Conservation (phyloP, 2,329 filamentous ascomycete species). For the Diaporthe destruens region DNA sequence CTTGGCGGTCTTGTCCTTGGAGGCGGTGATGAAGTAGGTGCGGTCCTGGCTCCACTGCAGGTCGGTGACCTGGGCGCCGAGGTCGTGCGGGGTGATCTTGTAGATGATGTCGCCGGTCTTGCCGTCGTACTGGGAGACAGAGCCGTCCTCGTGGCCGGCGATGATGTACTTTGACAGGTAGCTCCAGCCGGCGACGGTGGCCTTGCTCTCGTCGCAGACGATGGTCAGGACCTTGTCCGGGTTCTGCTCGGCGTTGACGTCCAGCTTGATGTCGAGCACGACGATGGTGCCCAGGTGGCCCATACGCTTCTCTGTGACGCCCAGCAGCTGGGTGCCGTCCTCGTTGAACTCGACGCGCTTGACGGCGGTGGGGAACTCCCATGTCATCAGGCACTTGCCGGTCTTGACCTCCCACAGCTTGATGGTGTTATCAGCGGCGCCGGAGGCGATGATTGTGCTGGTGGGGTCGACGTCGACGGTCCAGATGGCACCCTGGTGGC, state of each 20-base stretch:
- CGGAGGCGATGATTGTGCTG: slow-evolving; percentile 90
- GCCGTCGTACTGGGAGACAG: slow-evolving; percentile 88
- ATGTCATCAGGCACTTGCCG: slow-evolving; percentile 93
- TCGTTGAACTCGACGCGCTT: slow-evolving; percentile 98
- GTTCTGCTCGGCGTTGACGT: slow-evolving; percentile 84
- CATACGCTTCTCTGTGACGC: slow-evolving; percentile 98
- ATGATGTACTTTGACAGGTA: slow-evolving; percentile 97
- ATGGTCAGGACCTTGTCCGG: slow-evolving; percentile 88
- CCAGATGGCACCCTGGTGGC: slow-evolving; percentile 98
- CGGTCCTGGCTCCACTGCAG: slow-evolving; percentile 94
- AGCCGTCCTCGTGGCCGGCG: slow-evolving; percentile 96
- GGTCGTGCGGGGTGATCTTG: slow-evolving; percentile 88
- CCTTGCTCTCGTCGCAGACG: slow-evolving; percentile 95
- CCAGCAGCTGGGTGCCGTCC: slow-evolving; percentile 89
- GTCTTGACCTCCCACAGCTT: slow-evolving; percentile 96
- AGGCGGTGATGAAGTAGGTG: slow-evolving; percentile 98
- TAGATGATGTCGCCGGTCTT: slow-evolving; percentile 89
- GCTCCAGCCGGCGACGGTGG: slow-evolving; percentile 97
- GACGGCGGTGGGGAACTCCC: slow-evolving; percentile 97
- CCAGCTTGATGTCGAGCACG: slow-evolving; percentile 86
- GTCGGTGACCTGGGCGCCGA: slow-evolving; percentile 86
- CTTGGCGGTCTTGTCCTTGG: slow-evolving; percentile 98
- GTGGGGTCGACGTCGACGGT: slow-evolving; percentile 97
- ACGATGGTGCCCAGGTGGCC: slow-evolving; percentile 95
- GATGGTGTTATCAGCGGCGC: slow-evolving; percentile 98